Conservation (phyloP, 768 basidiomycete genomes). For the Termitomyces titanicus region DNA sequence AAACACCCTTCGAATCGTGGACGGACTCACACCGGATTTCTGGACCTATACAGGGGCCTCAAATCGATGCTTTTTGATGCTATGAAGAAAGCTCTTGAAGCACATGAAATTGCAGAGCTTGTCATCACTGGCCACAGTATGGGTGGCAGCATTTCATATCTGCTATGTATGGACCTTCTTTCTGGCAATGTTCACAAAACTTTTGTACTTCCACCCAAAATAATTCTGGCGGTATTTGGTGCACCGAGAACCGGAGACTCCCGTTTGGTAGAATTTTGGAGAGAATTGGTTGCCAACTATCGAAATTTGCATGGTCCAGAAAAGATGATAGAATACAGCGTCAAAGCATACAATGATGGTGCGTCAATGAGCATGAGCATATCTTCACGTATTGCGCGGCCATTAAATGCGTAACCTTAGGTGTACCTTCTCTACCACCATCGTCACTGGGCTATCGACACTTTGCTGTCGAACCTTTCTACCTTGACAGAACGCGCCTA, state of each 20-base stretch:
- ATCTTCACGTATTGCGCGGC: not conserved
- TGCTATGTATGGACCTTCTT: slow-evolving; percentile 47
- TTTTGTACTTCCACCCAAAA: slow-evolving; percentile 18
- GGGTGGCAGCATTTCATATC: slow-evolving; percentile 50
- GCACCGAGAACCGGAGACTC: slow-evolving; percentile 47
- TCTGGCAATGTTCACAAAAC: slow-evolving; percentile 14
- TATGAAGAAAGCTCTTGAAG: slow-evolving; percentile 33
- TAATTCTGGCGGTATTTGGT: slow-evolving; percentile 49
- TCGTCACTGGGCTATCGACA: slow-evolving; percentile 48
- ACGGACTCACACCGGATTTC: slow-evolving; percentile 53
- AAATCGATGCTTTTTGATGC: slow-evolving; percentile 27
- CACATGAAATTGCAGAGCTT: slow-evolving; percentile 35
- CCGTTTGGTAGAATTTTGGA: slow-evolving; percentile 39
- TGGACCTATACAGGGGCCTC: slow-evolving; percentile 46
- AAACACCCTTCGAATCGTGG: slow-evolving; percentile 36
- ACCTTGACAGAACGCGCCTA: slow-evolving; percentile 42
- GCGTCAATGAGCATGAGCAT: slow-evolving; percentile 7
- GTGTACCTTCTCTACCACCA: slow-evolving; percentile 58
- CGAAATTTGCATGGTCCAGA: slow-evolving; percentile 30
- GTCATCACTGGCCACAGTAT: slow-evolving; percentile 57
- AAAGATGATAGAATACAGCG: slow-evolving; percentile 41
- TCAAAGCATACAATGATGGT: slow-evolving; percentile 60
- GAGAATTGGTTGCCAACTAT: slow-evolving; percentile 29
- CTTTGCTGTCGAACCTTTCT: slow-evolving; percentile 45
- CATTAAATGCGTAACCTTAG: slow-evolving; percentile 24